Evolutionary conservation across 2,329 filamentous ascomycete genomes (phyloP), one percentile per base, ranked within the genome.

Genomic region (Mycocentrospora acerina): DNA sequence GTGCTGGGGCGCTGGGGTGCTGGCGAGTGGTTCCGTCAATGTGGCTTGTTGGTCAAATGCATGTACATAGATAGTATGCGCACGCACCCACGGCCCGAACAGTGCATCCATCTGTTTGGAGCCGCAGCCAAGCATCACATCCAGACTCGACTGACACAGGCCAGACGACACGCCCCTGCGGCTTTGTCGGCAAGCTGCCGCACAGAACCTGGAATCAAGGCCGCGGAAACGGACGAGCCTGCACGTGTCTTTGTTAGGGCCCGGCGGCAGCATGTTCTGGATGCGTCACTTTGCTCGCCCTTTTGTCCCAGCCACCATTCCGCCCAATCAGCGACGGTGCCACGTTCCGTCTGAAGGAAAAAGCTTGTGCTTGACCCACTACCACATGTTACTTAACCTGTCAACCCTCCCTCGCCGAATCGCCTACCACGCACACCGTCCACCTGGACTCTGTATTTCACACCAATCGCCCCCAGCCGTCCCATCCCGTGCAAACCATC

Each of bases 381-480:
- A 40, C 31, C 37, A 32, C 39, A 39, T 40, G 39, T 43, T 44
- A 47, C 29, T 44, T 37, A 44, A 49, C 40, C 40, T 34, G 30
- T 44, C 37, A 37, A 36, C 41, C 43, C 46, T 31, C 40, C 41
- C 33, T 28, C 45, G 40, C 32, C 40, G 34, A 33, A 37, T 30
- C 50, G 39, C 40, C 40, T 44, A 40, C 38, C 45, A 44, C 43
- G 40, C 50, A 47, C 53, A 57, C 38, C 45, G 56, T 60, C 59
- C 54, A 16, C 40, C 38, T 48, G 57, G 57, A 59, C 59, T 53
- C 29, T 38, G 42, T 42, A 44, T 32, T 25, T 30, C 32, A 31
- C 35, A 37, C 7, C 24, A 37, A 18, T 40, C 29, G 35, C 29
- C 26, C 18, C 24, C 32, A 15, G 25, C 30, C 26, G 26, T 32